Conservation (phyloP, 768 basidiomycete species). For the Lepiota venenata region DNA sequence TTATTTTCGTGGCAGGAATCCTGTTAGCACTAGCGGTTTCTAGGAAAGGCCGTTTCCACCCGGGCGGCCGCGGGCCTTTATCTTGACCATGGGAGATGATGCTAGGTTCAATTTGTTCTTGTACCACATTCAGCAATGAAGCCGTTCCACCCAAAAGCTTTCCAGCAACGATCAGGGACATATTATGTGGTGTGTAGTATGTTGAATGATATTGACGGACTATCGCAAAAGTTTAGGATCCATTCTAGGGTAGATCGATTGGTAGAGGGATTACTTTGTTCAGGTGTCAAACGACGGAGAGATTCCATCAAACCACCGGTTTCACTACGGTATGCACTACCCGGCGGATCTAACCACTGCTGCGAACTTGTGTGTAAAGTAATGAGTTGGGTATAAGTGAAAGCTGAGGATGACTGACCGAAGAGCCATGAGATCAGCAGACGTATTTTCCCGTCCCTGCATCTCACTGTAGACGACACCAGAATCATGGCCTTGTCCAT, state of each 20-base stretch:
- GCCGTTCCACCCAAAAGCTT: slow-evolving; percentile 74
- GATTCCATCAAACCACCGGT: slow-evolving; percentile 96
- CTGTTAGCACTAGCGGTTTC: slow-evolving; percentile 78
- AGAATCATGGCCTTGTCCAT: slow-evolving; percentile 84
- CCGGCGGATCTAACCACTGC: slow-evolving; percentile 72
- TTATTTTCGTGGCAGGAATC: slow-evolving; percentile 44
- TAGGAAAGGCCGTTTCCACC: slow-evolving; percentile 93
- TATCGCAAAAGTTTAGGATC: slow-evolving; percentile 26
- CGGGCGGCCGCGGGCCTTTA: slow-evolving; percentile 63
- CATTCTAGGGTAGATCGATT: background rate
- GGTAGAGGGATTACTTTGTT: slow-evolving; percentile 64
- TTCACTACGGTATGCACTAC: slow-evolving; percentile 92
- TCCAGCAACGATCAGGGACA: slow-evolving; percentile 86
- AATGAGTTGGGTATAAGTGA: background rate
- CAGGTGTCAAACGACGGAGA: slow-evolving; percentile 76
- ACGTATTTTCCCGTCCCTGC: slow-evolving; percentile 94
- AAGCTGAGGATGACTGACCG: slow-evolving; percentile 43
- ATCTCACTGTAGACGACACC: slow-evolving; percentile 98
- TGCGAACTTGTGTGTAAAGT: slow-evolving; percentile 53
- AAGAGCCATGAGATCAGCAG: slow-evolving; percentile 86
- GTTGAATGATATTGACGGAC: slow-evolving; percentile 86
- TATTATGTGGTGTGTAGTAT: slow-evolving; percentile 93
- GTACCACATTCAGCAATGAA: slow-evolving; percentile 78
- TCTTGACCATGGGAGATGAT: slow-evolving; percentile 75
- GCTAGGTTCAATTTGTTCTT: slow-evolving; percentile 78